Evolutionary conservation across 305 asterid species (phyloP), one percentile per base, ranked within the genome.

Genomic region (Fraxinus velutina): DNA sequence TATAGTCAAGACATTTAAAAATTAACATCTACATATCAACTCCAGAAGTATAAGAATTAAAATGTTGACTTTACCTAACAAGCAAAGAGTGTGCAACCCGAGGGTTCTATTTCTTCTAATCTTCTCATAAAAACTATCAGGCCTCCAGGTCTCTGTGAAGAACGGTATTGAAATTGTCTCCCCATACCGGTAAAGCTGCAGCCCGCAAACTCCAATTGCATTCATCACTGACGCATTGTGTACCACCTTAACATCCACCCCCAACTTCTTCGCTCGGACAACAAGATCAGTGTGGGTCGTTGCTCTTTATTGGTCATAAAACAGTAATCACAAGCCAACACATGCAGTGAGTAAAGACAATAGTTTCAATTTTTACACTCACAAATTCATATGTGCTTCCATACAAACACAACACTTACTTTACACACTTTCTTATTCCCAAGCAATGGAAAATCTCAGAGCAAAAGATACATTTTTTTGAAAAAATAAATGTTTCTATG

Each of bases 191-290:
- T 96, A 96, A 24, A 94, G 98, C 87, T 96, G 98, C 78, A 94
- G 87, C 9, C 98, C 97, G 79, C 98, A 94, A 71, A 93, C 97
- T 44, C 98, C 98, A 74, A 96, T 84, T 17, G 97, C 99, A 83
- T 92, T 96, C 97, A 93, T 94, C 13, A 96, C 95, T 1, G 98
- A 94, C 4, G 98, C 98, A 87, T 94, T 96, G 85, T 94, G 98
- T 36, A 93, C 93, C 55, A 94, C 97, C 87, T 90, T 92, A 50
- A 94, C 97, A 21, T 84, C 94, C 76, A 96, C 94, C 1, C 91
- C 93, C 83, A 92, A 64, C 79, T 91, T 93, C 90, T 91, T 94
- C 0, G 97, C 98, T 79, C 98, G 90, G 21, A 93, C 98, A 80
- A 96, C 96, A 68, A 96, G 93, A 89, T 94, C 98, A 2, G 92